Percentiles rank a stretch among this genome's conserved stretches.
Evolutionary conservation across 2,329 filamentous ascomycete species (phyloP).

Genomic region (Rhynchosporium graminicola): DNA sequence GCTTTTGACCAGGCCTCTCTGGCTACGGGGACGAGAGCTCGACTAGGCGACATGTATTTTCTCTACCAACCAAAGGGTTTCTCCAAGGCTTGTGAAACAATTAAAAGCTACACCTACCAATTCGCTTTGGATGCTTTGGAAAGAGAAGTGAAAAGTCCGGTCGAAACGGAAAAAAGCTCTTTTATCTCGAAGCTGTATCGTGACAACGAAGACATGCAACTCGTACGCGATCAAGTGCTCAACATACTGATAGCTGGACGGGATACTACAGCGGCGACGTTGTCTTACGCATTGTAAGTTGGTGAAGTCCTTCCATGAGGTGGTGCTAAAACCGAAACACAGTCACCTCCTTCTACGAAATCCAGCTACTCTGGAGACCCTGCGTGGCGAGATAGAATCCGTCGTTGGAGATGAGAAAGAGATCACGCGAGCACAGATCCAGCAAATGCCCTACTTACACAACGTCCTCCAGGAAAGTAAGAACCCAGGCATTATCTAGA

Average conservation of each 20-base stretch:
- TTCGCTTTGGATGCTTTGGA: constrained; percentile 35
- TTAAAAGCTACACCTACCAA: constrained; percentile 25
- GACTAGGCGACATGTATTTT: constrained; percentile 36
- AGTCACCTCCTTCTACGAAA: constrained; percentile 25
- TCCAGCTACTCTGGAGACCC: constrained; percentile 17
- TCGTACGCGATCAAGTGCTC: constrained; percentile 38
- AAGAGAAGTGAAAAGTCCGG: constrained; percentile 22
- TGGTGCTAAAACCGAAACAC: constrained; percentile 9
- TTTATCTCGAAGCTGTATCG: constrained; percentile 20
- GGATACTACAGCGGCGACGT: constrained; percentile 42
- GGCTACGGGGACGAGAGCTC: constrained; percentile 37
- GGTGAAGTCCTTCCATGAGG: not conserved
- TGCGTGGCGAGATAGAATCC: constrained; percentile 17
- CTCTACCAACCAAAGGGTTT: constrained; percentile 36
- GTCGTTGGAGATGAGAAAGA: constrained; percentile 18
- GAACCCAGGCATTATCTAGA: constrained; percentile 12
- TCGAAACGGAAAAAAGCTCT: constrained; percentile 21
- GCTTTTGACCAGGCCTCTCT: constrained; percentile 43
- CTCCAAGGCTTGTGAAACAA: constrained; percentile 31
- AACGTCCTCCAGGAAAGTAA: constrained; percentile 28
- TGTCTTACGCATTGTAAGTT: constrained; percentile 27
- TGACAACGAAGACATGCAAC: constrained; percentile 13
- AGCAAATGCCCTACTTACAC: constrained; percentile 23
- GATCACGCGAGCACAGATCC: constrained; percentile 22
- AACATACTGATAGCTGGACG: constrained; percentile 44